Conservation (phyloP, 2,329 filamentous ascomycete species). For the Daldinia sp. region DNA sequence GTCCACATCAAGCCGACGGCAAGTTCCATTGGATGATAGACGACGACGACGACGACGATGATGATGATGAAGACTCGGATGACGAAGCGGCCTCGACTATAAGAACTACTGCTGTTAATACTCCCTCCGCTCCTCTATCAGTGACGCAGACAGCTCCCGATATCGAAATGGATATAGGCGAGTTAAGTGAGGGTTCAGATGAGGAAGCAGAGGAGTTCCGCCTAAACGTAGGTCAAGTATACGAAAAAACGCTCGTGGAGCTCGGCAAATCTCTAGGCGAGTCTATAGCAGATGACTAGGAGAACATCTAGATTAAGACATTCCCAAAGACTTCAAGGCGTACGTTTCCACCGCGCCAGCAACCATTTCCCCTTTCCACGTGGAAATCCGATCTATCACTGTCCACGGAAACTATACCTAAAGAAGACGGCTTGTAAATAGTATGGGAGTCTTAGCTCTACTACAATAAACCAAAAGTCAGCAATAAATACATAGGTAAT, state of each 20-base stretch:
- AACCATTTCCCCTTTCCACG: no score
- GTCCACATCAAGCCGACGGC: conserved; percentile 5
- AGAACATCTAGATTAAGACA: background rate
- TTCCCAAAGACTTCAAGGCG: no score
- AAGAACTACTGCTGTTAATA: background rate
- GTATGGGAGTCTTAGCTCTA: no score
- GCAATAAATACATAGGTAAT: no score
- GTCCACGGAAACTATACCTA: no score
- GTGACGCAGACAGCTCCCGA: conserved; percentile 3
- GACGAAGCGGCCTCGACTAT: conserved; percentile 27
- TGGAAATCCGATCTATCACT: no score
- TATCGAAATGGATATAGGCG: conserved; percentile 15
- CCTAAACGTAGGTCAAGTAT: conserved; percentile 78
- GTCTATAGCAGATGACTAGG: conserved; percentile 21
- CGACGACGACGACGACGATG: conserved; percentile 43
- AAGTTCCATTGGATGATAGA: conserved; percentile 47
- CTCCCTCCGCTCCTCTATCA: background rate
- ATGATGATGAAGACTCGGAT: conserved; percentile 43
- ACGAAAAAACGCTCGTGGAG: conserved; percentile 80
- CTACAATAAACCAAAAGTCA: no score
- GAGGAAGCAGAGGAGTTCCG: conserved; percentile 58
- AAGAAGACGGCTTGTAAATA: no score
- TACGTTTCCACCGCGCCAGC: no score
- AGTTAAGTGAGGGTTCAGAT: conserved; percentile 40
- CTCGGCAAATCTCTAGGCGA: conserved; percentile 71